Percentiles rank a stretch among this genome's conserved stretches.
phyloP scores from a whole-genome alignment of 2,329 filamentous ascomycete species.

The Ceratocystiopsis minuta region DNA sequence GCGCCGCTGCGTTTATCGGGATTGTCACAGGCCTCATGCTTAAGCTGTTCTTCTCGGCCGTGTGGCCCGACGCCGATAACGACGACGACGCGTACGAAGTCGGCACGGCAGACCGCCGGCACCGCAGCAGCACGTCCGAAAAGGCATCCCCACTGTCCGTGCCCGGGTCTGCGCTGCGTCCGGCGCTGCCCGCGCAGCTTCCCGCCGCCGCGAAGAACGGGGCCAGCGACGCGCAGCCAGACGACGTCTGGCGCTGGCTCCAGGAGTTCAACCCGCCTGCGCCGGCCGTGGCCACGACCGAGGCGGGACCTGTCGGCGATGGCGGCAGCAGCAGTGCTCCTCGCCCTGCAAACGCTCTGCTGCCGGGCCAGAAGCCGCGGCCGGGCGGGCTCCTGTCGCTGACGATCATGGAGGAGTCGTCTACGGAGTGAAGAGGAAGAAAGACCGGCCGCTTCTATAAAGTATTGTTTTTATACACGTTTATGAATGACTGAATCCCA shows the following conservation, averaged over 20 bases:
- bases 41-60: conserved; percentile 33
- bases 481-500: background rate
- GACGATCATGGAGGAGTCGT: conserved; percentile 8
- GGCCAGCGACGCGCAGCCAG: background rate
- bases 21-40: conserved; percentile 41
- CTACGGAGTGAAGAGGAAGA: conserved; percentile 1
- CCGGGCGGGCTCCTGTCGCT: conserved; percentile 3
- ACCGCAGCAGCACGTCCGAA: no score
- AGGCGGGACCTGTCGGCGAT: background rate
- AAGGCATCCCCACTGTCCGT: no score
- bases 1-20: conserved; percentile 50
- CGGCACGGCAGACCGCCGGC: no score
- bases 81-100: background rate
- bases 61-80: conserved; percentile 24
- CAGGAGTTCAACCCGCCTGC: conserved; percentile 7
- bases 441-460: background rate
- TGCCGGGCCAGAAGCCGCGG: background rate
- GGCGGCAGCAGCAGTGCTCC: background rate
- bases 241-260: conserved; percentile 10
- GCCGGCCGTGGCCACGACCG: background rate
- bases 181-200: no score
- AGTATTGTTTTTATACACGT: background rate
- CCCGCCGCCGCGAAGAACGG: background rate
- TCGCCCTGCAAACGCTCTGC: no score
- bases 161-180: no score